Conservation (phyloP, 768 basidiomycete species). For the Russula lepida region DNA sequence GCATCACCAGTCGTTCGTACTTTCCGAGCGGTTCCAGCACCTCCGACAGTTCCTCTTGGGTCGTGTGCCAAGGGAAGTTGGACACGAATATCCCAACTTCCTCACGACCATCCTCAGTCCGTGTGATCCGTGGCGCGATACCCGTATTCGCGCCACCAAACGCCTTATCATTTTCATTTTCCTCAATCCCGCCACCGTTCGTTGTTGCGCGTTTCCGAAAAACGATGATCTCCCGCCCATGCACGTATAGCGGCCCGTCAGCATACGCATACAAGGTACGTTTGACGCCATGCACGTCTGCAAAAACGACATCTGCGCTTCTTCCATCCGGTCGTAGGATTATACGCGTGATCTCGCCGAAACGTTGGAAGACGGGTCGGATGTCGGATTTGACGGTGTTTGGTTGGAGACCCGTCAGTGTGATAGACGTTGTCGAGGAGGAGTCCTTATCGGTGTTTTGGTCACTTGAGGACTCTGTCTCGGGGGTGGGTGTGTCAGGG, state of each 20-base stretch:
- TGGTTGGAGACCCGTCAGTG: not conserved
- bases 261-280: constrained; percentile 8
- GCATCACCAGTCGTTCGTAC: constrained; percentile 4
- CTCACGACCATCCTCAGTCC: not conserved
- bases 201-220: not conserved
- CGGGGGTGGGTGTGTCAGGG: not conserved
- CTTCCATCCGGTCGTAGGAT: not conserved
- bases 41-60: not conserved
- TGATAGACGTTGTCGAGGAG: not conserved
- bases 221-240: not conserved
- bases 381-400: constrained; percentile 5
- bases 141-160: too few species aligned
- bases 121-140: not conserved
- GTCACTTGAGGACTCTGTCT: not conserved
- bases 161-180: too few species aligned
- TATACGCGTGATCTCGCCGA: constrained; percentile 1
- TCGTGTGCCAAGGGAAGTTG: not conserved
- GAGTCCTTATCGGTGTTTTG: not conserved
- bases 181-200: too few species aligned
- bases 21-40: not conserved
- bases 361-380: not conserved
- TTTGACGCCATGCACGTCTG: not conserved
- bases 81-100: not conserved
- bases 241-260: not conserved
- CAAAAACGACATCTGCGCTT: constrained; percentile 2